Base-by-base conservation (phyloP, 2,329 filamentous ascomycete genomes). In the Diaporthe capsici region DNA sequence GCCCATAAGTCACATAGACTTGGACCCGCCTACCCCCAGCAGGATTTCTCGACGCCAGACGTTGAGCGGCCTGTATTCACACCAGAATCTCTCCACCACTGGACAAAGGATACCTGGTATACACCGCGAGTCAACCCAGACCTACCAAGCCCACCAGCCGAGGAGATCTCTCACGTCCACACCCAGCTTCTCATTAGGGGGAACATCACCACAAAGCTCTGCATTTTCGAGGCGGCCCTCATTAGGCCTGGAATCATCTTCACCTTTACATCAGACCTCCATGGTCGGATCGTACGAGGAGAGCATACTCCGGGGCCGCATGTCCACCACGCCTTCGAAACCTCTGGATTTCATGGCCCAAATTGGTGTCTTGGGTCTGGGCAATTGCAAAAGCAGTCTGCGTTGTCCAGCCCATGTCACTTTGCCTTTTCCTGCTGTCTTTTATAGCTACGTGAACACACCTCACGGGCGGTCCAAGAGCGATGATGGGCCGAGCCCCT, bases 271-370 rank as follows among this genome's bases (percentile, higher is more conserved):
- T 74, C 95, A 97, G 84, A 96, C 96, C 12, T 96, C 96, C 4
- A 97, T 99, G 94, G 96, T 98, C 2, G 97, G 97, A 2, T 98
- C 96, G 2, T 99, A 98, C 80, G 97, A 99, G 84, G 97, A 99
- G 85, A 98, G 95, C 39, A 98, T 99, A 76, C 87, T 99, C 2
- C 92, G 95, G 63, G 97, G 97, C 53, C 92, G 97, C 77, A 99
- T 99, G 97, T 98, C 97, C 39, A 98, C 96, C 1, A 97, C 93
- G 2, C 96, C 97, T 0, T 98, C 96, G 0, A 96, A 94, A 78
- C 96, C 97, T 8, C 87, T 99, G 8, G 93, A 98, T 78, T 99
- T 99, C 81, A 90, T 97, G 8, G 97, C 97, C 39, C 95, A 98
- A 82, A 98, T 99, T 75, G 97, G 97, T 31, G 97, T 98, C 0